Evolutionary conservation across 257 asterid species (phyloP), one percentile per base, ranked within the genome.

Genomic region (Datura wrightii): DNA sequence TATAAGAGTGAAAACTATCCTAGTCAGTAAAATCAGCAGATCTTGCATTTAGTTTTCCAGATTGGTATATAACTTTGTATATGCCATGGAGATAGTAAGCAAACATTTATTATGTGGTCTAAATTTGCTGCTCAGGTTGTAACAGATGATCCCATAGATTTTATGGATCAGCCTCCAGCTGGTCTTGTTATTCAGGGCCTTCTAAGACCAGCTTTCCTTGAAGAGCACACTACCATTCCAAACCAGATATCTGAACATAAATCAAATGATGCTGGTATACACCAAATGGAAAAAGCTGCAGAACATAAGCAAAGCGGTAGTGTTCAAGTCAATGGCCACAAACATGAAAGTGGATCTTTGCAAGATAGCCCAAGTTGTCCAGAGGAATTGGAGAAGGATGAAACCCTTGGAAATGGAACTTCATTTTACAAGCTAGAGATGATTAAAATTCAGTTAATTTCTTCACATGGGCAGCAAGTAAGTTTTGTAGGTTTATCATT

Each of bases 171-270:
- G 89, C 98, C 98, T 67, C 90, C 98, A 41, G 93, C 94, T 67
- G 99, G 99, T 79, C 94, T 97, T 85, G 94, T 94, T 44, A 91
- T 94, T 81, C 97, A 95, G 81, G 98, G 98, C 86, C 89, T 97
- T 88, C 85, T 97, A 83, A 94, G 98, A 85, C 96, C 97, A 84
- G 97, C 99, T 48, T 92, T 92, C 87, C 87, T 93, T 48, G 99
- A 97, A 91, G 99, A 97, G 85, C 96, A 93, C 79, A 79, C 93
- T 15, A 92, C 89, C 90, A 89, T 93, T 81, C 95, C 91, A 83
- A 95, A 90, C 90, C 97, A 95, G 88, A 83, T 88, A 72, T 85
- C 94, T 58, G 94, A 87, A 84, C 87, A 90, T 83, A 92, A 87
- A 70, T 89, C 88, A 56, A 83, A 79, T 67, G 87, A 88, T 85